These are phyloP conservation scores for Mucor mucedo DNA, from an alignment of 371 early-diverging fungal species.

Conservation along the genomic window DNA sequence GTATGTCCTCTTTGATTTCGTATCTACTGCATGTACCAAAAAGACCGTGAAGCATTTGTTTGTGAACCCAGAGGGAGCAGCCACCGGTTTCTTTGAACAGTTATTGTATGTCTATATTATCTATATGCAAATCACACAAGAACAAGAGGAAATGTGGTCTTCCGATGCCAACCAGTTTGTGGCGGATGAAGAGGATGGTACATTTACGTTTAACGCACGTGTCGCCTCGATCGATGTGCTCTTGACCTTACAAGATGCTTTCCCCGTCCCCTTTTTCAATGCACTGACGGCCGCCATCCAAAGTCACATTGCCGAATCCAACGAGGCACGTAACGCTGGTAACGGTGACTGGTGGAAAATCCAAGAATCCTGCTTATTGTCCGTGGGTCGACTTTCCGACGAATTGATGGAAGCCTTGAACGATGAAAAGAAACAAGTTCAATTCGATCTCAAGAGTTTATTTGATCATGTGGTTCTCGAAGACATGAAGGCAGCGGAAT, in stretches of 20 bases:
- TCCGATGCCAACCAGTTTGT: constrained; percentile 86
- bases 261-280: constrained; percentile 58
- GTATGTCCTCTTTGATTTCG: constrained; percentile 74
- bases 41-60: constrained; percentile 51
- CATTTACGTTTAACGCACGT: constrained; percentile 80
- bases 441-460: constrained; percentile 70
- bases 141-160: constrained; percentile 81
- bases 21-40: constrained; percentile 63
- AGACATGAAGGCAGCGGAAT: constrained; percentile 62
- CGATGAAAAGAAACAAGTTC: constrained; percentile 40
- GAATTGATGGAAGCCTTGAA: constrained; percentile 64
- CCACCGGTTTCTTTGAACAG: constrained; percentile 62
- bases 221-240: constrained; percentile 83
- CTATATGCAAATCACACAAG: constrained; percentile 85
- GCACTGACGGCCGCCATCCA: constrained; percentile 63
- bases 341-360: constrained; percentile 79
- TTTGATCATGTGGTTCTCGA: constrained; percentile 82
- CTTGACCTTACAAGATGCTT: constrained; percentile 60
- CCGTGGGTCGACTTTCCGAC: constrained; percentile 69
- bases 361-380: constrained; percentile 81
- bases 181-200: constrained; percentile 90
- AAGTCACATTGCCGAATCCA: constrained; percentile 60
- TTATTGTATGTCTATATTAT: constrained; percentile 66
- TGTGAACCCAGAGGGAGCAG: constrained; percentile 43
- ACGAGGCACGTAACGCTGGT: constrained; percentile 55